Base-by-base conservation (phyloP, 371 early-diverging fungal species). In the Mucor ambiguus region DNA sequence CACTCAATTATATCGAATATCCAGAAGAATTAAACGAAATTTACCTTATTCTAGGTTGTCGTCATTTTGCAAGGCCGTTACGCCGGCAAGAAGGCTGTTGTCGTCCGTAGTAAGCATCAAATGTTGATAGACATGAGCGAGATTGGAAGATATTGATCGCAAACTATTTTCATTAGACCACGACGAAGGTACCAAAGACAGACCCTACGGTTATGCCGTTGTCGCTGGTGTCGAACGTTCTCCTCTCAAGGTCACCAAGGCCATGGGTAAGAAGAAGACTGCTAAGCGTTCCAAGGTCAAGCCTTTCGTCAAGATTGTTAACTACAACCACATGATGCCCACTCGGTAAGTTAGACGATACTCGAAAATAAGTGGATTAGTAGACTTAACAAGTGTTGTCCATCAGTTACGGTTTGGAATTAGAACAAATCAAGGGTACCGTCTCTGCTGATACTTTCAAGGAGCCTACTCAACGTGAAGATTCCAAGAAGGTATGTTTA, bases 311-410 rank as follows among this genome's bases (percentile, higher is more conserved):
- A 97, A 97, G 92, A 89, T 90, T 67, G 84, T 98, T 85, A 98
- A 98, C 95, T 97, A 95, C 92, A 93, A 95, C 88, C 99, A 98
- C 91, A 82, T 98, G 76, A 97, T 98, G 96, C 99, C 99, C 83
- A 98, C 98, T 72, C 93, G 96, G 88, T 92, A 87, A 67, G 78
- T 20, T 20, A 24, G 11, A 14, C 11, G 20, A 20, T 3, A 22
- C 8, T 46, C 10, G 7, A 41, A 10, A 41, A 41, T 9, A 22
- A 24, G 1, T 12, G 3, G 9, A 18, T 2, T 9, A 9, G 20
- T 46, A 9, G 7, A 9, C 26, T 14, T 52, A 26, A 44, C 35
- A 49, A 20, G 3, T 7, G 8, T 48, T 29, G 30, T 33, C 29
- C 8, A 14, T 12, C 72, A 83, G 91, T 69, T 94, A 94, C 78